Percentiles rank a stretch among this genome's conserved stretches.
phyloP scores from a whole-genome alignment of 73 alveolate genomes.

The Stentor coeruleus region DNA sequence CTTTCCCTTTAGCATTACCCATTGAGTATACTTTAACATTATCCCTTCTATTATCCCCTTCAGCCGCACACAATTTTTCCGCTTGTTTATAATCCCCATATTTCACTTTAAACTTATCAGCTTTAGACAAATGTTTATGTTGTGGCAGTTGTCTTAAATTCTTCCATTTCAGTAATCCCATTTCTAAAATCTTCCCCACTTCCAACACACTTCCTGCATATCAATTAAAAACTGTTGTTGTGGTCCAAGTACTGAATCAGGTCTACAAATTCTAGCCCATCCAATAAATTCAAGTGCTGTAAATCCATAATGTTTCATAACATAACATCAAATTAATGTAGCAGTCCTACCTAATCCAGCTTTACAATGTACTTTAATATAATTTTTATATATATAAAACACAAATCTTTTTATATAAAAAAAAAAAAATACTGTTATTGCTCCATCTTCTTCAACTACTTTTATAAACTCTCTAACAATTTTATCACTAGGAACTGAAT shows the following conservation, averaged over 20 bases:
- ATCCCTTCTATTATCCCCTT: neutral
- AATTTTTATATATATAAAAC: too few species aligned
- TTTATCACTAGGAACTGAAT: conserved; percentile 84
- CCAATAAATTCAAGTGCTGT: conserved; percentile 84
- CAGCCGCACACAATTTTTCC: neutral
- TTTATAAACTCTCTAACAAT: conserved; percentile 70
- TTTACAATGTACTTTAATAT: conserved; percentile 92
- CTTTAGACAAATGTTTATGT: neutral
- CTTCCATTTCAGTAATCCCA: conserved; percentile 10
- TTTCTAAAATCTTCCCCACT: conserved; percentile 20
- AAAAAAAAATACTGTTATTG: too few species aligned
- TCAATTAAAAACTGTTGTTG: conserved; percentile 20
- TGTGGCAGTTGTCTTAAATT: neutral
- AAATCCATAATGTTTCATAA: conserved; percentile 62
- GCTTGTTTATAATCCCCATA: neutral
- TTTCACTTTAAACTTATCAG: neutral
- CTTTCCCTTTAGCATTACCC: neutral
- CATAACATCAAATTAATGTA: conserved; percentile 79
- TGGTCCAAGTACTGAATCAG: conserved; percentile 83
- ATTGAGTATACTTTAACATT: neutral
- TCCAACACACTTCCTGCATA: neutral
- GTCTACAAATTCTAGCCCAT: conserved; percentile 73
- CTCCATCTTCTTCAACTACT: conserved; percentile 72
- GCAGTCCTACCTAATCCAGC: conserved; percentile 99
- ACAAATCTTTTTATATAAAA: too few species aligned